Percentiles rank a stretch among this genome's conserved stretches.
Conservation (phyloP, 805 yeast species). For the Sugiyamaella mastotermitis region DNA sequence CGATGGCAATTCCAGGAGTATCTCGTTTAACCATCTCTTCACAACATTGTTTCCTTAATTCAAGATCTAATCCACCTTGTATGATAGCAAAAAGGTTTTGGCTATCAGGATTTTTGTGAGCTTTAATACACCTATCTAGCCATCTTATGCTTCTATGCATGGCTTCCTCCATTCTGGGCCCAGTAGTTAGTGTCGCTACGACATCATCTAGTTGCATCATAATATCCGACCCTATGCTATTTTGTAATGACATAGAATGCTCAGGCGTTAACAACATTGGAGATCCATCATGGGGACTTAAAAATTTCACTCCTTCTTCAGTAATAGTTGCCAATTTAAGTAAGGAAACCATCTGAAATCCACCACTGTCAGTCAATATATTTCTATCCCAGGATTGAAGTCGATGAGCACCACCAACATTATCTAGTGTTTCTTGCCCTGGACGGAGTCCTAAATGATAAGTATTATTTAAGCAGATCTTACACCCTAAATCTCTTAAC, state of each 20-base stretch:
- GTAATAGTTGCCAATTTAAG: slow-evolving; percentile 41
- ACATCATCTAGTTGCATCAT: slow-evolving; percentile 45
- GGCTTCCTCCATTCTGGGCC: slow-evolving; percentile 41
- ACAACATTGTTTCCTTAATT: slow-evolving; percentile 35
- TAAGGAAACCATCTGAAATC: slow-evolving; percentile 42
- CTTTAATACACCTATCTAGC: slow-evolving; percentile 39
- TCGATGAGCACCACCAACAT: slow-evolving; percentile 39
- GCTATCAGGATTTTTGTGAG: slow-evolving; percentile 37
- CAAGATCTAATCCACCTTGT: slow-evolving; percentile 40
- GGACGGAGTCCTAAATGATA: slow-evolving; percentile 40
- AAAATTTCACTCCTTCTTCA: slow-evolving; percentile 40
- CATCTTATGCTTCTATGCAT: slow-evolving; percentile 39
- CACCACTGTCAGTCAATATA: slow-evolving; percentile 40
- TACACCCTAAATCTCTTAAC: slow-evolving; percentile 35
- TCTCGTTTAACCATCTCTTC: slow-evolving; percentile 37
- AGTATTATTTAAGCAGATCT: slow-evolving; percentile 39
- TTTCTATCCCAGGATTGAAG: slow-evolving; percentile 38
- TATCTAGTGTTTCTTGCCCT: slow-evolving; percentile 37
- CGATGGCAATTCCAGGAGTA: slow-evolving; percentile 43
- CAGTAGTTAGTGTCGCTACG: slow-evolving; percentile 38
- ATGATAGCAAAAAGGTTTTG: slow-evolving; percentile 41
- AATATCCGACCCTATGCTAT: slow-evolving; percentile 40
- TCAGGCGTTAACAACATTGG: slow-evolving; percentile 44
- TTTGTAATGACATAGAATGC: slow-evolving; percentile 40
- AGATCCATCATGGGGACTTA: slow-evolving; percentile 40